Base-by-base conservation (phyloP, 495 filamentous ascomycete species). In the Neurospora sp. region DNA sequence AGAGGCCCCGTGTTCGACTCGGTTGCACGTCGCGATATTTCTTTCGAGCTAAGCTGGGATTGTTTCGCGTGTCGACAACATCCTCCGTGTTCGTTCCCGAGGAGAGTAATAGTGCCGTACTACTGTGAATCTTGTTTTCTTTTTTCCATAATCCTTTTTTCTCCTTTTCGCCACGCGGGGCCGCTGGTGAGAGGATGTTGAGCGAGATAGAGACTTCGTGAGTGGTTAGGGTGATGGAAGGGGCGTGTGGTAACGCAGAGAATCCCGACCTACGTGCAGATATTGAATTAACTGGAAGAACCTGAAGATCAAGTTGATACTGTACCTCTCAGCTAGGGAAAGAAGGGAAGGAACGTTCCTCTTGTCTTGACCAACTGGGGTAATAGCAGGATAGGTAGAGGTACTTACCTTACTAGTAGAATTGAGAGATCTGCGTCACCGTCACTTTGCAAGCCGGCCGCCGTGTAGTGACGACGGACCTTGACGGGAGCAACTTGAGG, bases 161-260 rank as follows among this genome's bases (percentile, higher is more conserved):
- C 22, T 44, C 3, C 31, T n/a, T n/a, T n/a, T n/a, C n/a, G 8
- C 18, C 18, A 18, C 18, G 18, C 5, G 4, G 0, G 42, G 7
- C 42, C 18, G 9, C 16, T 18, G 18, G 42, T n/a, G 92, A 97
- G 80, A 98, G 96, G 95, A 89, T 98, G 87, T 88, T 96, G 74
- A 88, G 87, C 22, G 95, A 98, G 86, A 94, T 94, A 88, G 89
- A 93, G 81, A 94, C 89, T 72, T 93, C 94, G n/a, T 98, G 96
- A 96, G 88, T 90, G 22, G 93, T 35, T 35, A 35, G 31, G 31
- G 92, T 16, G 93, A 97, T 76, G 94, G 94, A 20, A 88, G 94
- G 72, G 40, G 40, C 12, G 92, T 0, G 84, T 98, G 73, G 95
- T 94, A 39, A 88, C 87, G 75, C 94, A 97, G 86, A 90, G 89